A percentile compares a stretch with the other conserved stretches of the same genome.
Conservation (phyloP, 2,329 filamentous ascomycete genomes). For the Phaeosphaeria sp. region DNA sequence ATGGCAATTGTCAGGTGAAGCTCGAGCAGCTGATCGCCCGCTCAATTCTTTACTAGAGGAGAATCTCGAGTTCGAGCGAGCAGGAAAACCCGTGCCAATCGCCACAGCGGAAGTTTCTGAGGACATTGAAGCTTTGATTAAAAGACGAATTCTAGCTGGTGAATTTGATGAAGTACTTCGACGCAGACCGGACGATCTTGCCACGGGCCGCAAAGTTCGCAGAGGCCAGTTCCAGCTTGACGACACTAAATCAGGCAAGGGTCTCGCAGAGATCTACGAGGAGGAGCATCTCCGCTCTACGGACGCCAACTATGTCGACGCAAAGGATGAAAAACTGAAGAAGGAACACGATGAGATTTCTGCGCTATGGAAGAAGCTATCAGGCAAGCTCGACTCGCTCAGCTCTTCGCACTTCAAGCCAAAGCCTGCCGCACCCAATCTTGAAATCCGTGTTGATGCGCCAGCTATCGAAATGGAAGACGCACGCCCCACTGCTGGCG, state of each 20-base stretch:
- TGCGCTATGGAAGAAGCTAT: slow-evolving; percentile 81
- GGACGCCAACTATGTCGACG: slow-evolving; percentile 82
- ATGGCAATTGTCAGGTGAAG: slow-evolving; percentile 91
- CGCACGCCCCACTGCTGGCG: slow-evolving; percentile 82
- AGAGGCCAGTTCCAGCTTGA: slow-evolving; percentile 81
- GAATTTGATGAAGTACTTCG: slow-evolving; percentile 93
- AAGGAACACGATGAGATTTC: slow-evolving; percentile 85
- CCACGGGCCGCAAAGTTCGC: slow-evolving; percentile 65
- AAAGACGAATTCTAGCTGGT: slow-evolving; percentile 84
- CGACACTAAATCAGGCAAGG: slow-evolving; percentile 84
- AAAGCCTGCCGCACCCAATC: slow-evolving; percentile 77
- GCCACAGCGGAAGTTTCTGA: slow-evolving; percentile 92
- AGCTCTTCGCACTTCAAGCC: slow-evolving; percentile 96
- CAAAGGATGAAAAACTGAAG: slow-evolving; percentile 79
- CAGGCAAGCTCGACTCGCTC: slow-evolving; percentile 81
- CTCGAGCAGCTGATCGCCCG: slow-evolving; percentile 79
- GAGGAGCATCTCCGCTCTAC: slow-evolving; percentile 82
- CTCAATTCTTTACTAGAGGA: slow-evolving; percentile 92
- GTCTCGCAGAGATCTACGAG: slow-evolving; percentile 92
- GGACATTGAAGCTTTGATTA: slow-evolving; percentile 91
- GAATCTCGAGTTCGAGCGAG: slow-evolving; percentile 93
- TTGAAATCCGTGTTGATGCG: slow-evolving; percentile 88
- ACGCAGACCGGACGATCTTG: slow-evolving; percentile 76
- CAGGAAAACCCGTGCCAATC: slow-evolving; percentile 92
- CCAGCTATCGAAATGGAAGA: slow-evolving; percentile 96